Conservation (phyloP, 2,329 filamentous ascomycete genomes). For the Epichloe bromicola region DNA sequence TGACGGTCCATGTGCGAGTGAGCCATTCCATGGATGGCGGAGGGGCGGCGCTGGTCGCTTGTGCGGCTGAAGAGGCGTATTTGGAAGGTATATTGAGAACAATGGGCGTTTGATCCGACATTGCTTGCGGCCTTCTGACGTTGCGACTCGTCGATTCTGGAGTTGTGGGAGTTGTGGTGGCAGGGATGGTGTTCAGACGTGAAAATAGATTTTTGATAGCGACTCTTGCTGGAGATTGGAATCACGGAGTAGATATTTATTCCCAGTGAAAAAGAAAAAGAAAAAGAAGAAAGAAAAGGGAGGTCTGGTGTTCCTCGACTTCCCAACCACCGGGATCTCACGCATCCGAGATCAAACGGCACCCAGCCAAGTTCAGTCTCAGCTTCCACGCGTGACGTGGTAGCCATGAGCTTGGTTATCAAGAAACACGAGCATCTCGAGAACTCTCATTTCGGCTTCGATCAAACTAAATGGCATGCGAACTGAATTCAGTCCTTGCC, state of each 20-base stretch:
- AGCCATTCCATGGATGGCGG: slow-evolving; percentile 46
- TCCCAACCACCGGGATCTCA: slow-evolving; percentile 1
- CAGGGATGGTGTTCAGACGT: neutral
- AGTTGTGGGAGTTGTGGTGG: neutral
- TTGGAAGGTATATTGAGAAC: slow-evolving; percentile 31
- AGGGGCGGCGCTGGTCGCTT: slow-evolving; percentile 16
- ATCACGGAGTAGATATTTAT: no score
- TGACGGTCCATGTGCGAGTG: slow-evolving; percentile 56
- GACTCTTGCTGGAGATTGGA: neutral
- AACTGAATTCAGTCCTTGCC: no score
- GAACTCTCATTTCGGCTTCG: no score
- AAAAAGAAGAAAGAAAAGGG: no score
- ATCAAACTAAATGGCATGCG: no score
- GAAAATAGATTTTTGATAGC: no score
- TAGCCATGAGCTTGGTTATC: no score
- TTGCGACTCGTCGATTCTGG: neutral
- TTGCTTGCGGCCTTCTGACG: slow-evolving; percentile 6
- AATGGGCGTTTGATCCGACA: slow-evolving; percentile 11
- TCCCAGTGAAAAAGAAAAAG: neutral
- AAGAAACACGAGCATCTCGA: no score
- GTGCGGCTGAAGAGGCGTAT: slow-evolving; percentile 23
- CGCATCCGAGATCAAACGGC: slow-evolving; percentile 1
- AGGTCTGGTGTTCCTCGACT: no score
- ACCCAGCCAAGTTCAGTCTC: neutral
- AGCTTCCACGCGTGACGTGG: no score